Conservation (phyloP, 352 stramenopile genomes). For the Globisporangium perplexum region DNA sequence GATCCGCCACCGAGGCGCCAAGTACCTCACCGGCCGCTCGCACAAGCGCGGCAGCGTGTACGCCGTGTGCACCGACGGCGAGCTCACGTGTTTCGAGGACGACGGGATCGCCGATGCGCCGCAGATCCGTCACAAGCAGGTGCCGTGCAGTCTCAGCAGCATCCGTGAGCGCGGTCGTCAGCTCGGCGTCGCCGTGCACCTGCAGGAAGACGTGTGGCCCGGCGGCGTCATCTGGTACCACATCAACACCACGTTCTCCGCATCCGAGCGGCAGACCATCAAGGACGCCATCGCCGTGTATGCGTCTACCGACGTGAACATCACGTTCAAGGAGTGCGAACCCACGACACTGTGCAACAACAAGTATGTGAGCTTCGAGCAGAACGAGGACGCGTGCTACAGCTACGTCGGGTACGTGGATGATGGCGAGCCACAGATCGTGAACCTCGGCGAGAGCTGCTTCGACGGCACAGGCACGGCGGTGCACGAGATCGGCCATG, state of each 20-base stretch:
- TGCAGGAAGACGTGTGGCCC: constrained; percentile 61
- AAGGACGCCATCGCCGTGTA: constrained; percentile 49
- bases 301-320: constrained; percentile 47
- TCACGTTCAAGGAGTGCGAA: constrained; percentile 63
- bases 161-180: constrained; percentile 22
- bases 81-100: constrained; percentile 53
- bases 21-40: constrained; percentile 41
- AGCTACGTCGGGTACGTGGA: constrained; percentile 69
- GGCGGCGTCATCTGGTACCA: constrained; percentile 66
- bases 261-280: constrained; percentile 41
- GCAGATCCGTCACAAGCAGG: constrained; percentile 25
- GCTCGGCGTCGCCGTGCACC: constrained; percentile 50
- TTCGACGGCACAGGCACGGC: constrained; percentile 46
- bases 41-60: constrained; percentile 51
- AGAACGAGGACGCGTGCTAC: constrained; percentile 68
- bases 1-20: constrained; percentile 36
- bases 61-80: constrained; percentile 35
- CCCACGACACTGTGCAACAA: constrained; percentile 45
- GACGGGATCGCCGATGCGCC: constrained; percentile 56
- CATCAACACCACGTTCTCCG: constrained; percentile 46
- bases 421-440: constrained; percentile 51
- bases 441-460: constrained; percentile 67
- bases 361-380: constrained; percentile 67
- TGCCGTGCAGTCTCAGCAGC: constrained; percentile 27
- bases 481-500: constrained; percentile 64